Conservation (phyloP, 306 rosid genomes). For the Prunus dulcis region DNA sequence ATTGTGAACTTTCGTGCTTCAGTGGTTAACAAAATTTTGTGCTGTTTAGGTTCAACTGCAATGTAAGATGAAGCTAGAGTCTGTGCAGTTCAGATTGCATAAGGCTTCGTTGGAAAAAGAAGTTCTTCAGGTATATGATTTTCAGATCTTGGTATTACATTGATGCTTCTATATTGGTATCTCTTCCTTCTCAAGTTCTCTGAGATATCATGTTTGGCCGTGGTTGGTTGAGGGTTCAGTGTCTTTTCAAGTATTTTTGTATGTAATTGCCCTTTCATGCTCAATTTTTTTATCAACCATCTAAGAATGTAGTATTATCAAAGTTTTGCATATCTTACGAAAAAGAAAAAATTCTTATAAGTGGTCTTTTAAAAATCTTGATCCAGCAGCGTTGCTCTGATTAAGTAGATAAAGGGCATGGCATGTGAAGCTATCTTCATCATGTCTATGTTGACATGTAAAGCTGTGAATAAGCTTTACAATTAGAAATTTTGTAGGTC, state of each 20-base stretch:
- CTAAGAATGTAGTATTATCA: not conserved
- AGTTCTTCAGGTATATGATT: conserved; percentile 65
- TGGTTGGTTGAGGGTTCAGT: not conserved
- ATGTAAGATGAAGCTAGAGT: conserved; percentile 79
- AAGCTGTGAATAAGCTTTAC: not conserved
- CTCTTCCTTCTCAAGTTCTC: not conserved
- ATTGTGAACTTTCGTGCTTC: not conserved
- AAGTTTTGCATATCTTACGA: not conserved
- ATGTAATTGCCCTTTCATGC: not conserved
- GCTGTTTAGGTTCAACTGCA: conserved; percentile 75
- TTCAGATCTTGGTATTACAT: not conserved
- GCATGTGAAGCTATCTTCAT: not conserved
- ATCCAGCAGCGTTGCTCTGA: not conserved
- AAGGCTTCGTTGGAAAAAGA: conserved; percentile 79
- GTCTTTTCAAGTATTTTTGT: not conserved
- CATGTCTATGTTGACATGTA: not conserved
- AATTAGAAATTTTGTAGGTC: not conserved
- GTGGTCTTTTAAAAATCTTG: not conserved
- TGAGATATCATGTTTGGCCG: not conserved
- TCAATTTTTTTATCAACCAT: not conserved
- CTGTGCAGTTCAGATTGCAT: conserved; percentile 64
- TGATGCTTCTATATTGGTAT: not conserved
- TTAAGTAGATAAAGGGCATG: not conserved
- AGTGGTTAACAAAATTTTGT: conserved; percentile 2
- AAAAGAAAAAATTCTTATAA: not conserved